phyloP scores from a whole-genome alignment of 2,329 filamentous ascomycete species.

The Aspergillus ruber region DNA sequence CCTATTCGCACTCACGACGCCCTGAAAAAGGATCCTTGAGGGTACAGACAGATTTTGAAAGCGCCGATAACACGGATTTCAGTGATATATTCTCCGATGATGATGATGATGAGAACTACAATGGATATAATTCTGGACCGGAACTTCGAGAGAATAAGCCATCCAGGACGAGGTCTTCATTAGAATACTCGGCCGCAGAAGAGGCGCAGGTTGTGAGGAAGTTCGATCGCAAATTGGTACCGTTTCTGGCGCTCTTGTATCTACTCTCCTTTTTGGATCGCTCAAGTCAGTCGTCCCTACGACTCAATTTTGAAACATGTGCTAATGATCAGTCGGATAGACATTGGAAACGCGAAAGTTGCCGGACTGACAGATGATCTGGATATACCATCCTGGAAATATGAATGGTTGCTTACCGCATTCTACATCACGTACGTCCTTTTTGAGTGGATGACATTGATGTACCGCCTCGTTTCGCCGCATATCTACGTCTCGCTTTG shows the following conservation, averaged over 20 bases:
- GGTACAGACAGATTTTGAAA: slow-evolving; percentile 30
- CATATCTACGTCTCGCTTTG: slow-evolving; percentile 55
- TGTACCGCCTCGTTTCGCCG: slow-evolving; percentile 55
- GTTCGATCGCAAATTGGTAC: slow-evolving; percentile 69
- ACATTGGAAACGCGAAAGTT: slow-evolving; percentile 58
- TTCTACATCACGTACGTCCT: slow-evolving; percentile 60
- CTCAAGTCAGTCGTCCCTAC: slow-evolving; percentile 55
- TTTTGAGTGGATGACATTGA: slow-evolving; percentile 61
- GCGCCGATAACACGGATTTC: slow-evolving; percentile 1
- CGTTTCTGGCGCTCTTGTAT: slow-evolving; percentile 77
- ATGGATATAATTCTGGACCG: slow-evolving; percentile 23
- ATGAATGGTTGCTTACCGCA: slow-evolving; percentile 56
- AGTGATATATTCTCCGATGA: slow-evolving; percentile 14
- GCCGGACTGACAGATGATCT: slow-evolving; percentile 53
- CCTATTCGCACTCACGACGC: slow-evolving; percentile 9
- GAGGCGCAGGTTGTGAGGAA: slow-evolving; percentile 65
- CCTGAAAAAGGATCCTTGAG: slow-evolving; percentile 17
- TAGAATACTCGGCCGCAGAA: slow-evolving; percentile 53
- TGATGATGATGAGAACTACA: slow-evolving; percentile 18
- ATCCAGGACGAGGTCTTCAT: slow-evolving; percentile 17
- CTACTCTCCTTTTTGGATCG: slow-evolving; percentile 80
- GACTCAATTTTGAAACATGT: no score
- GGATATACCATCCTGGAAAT: slow-evolving; percentile 49
- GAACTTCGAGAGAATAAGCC: slow-evolving; percentile 10
- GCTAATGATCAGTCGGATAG: slow-evolving; percentile 18